These are phyloP conservation scores for Coccinonectria pachysandricola DNA, from an alignment of 2,329 filamentous ascomycete genomes.

Conservation along the genomic window DNA sequence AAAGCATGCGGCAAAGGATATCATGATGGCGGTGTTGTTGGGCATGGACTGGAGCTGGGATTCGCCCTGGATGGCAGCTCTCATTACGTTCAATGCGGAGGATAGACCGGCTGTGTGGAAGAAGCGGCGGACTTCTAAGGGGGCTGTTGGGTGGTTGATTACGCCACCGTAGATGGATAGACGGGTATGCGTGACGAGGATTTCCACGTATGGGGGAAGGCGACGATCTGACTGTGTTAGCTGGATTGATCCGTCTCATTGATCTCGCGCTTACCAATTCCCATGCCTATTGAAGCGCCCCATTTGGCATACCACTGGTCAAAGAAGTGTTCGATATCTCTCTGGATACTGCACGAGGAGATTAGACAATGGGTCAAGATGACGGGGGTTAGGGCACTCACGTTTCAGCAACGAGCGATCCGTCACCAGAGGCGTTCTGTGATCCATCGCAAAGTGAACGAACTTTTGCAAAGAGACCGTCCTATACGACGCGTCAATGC, in stretches of 20 bases:
- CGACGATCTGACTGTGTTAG: constrained; percentile 30
- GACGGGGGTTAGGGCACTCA: constrained; percentile 16
- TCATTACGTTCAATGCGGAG: constrained; percentile 63
- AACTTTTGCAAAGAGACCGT: constrained; percentile 46
- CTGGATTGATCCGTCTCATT: neutral
- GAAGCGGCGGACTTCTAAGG: constrained; percentile 59
- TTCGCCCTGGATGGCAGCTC: constrained; percentile 63
- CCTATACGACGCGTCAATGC: constrained; percentile 24
- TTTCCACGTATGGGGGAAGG: constrained; percentile 65
- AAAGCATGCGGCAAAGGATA: constrained; percentile 63
- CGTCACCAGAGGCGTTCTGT: constrained; percentile 36
- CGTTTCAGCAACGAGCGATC: constrained; percentile 43
- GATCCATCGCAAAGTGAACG: constrained; percentile 50
- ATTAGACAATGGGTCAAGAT: constrained; percentile 8
- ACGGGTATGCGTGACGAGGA: constrained; percentile 61
- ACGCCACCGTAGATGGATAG: constrained; percentile 66
- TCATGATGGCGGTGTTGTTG: constrained; percentile 72
- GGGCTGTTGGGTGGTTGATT: constrained; percentile 64
- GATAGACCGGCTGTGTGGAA: constrained; percentile 63
- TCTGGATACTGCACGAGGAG: constrained; percentile 36
- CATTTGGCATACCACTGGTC: constrained; percentile 55
- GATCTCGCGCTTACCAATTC: constrained; percentile 30
- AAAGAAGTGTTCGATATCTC: constrained; percentile 55
- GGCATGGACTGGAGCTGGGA: constrained; percentile 62
- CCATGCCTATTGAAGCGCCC: constrained; percentile 45